Evolutionary conservation across 2,329 filamentous ascomycete genomes (phyloP).

Genomic region (Hypoxylon sp.): DNA sequence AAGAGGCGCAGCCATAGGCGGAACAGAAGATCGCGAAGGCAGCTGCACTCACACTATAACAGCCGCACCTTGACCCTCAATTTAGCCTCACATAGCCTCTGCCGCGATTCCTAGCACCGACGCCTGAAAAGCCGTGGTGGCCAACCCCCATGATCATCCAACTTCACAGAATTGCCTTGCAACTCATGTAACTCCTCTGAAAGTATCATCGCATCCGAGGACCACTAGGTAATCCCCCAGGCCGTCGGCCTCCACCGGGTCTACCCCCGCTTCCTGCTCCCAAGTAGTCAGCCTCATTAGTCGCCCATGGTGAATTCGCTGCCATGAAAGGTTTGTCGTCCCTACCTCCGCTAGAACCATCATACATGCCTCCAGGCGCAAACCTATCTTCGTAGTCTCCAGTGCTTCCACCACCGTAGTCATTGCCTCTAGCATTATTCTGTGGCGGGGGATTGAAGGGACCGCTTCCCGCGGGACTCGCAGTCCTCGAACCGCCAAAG

Average conservation of each 20-base stretch:
- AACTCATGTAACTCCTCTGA: not conserved
- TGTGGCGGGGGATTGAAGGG: slow-evolving; percentile 62
- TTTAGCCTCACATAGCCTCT: slow-evolving; percentile 27
- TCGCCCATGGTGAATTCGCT: slow-evolving; percentile 64
- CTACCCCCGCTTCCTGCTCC: slow-evolving; percentile 56
- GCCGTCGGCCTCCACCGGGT: slow-evolving; percentile 52
- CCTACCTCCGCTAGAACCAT: slow-evolving; percentile 52
- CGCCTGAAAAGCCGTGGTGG: slow-evolving; percentile 18
- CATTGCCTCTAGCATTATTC: slow-evolving; percentile 45
- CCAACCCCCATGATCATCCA: slow-evolving; percentile 6
- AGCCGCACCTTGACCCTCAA: slow-evolving; percentile 8
- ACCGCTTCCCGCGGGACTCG: slow-evolving; percentile 64
- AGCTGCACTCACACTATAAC: slow-evolving; percentile 11
- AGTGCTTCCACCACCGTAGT: slow-evolving; percentile 50
- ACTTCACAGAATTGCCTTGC: slow-evolving; percentile 9
- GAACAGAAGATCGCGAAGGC: slow-evolving; percentile 15
- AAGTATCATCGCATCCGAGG: slow-evolving; percentile 58
- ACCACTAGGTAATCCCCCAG: slow-evolving; percentile 56
- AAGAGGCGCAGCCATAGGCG: slow-evolving; percentile 27
- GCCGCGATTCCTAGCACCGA: slow-evolving; percentile 15
- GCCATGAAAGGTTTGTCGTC: slow-evolving; percentile 59
- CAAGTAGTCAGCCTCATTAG: slow-evolving; percentile 57
- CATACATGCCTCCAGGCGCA: slow-evolving; percentile 61
- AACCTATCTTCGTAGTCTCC: slow-evolving; percentile 62
- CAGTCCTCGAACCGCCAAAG: slow-evolving; percentile 73